These are phyloP conservation scores for Tephrocybe sp. DNA, from an alignment of 768 basidiomycete species.

Conservation along the genomic window DNA sequence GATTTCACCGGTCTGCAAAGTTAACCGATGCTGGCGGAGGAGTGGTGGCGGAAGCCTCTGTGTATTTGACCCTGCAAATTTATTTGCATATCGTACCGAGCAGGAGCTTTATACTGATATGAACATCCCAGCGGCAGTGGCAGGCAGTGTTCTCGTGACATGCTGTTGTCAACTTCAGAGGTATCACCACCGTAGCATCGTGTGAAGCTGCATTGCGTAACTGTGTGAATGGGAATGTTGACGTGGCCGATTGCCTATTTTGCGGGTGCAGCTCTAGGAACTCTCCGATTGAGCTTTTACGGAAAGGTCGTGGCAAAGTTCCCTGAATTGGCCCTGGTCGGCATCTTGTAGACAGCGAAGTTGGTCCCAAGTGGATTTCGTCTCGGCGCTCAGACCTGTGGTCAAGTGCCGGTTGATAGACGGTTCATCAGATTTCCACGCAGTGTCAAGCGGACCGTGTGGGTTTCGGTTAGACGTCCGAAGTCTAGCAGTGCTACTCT, in stretches of 20 bases:
- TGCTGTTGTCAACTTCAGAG: not conserved
- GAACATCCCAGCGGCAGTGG: not conserved
- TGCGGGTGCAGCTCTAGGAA: too few relatives aligned
- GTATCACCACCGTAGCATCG: too few relatives aligned
- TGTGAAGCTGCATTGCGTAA: not conserved
- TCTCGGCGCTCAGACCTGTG: not conserved
- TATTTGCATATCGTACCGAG: not conserved
- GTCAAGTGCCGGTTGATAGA: not conserved
- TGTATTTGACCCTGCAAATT: not conserved
- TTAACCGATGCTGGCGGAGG: constrained; percentile 2
- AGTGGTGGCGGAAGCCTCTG: not conserved
- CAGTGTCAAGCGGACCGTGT: not conserved
- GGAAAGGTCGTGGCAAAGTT: too few relatives aligned
- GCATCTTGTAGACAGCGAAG: not conserved
- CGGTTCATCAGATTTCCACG: not conserved
- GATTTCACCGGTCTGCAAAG: constrained; percentile 14
- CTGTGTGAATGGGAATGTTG: not conserved
- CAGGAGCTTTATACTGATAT: not conserved
- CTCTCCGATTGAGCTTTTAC: too few relatives aligned
- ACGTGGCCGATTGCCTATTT: too few relatives aligned
- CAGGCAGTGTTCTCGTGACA: not conserved
- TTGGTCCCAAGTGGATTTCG: not conserved
- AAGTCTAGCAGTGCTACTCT: too few relatives aligned
- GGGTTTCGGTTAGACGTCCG: too few relatives aligned
- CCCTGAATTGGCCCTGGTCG: not conserved